phyloP scores from a whole-genome alignment of 1,284 basidiomycete species.

The Irpex lacteus region DNA sequence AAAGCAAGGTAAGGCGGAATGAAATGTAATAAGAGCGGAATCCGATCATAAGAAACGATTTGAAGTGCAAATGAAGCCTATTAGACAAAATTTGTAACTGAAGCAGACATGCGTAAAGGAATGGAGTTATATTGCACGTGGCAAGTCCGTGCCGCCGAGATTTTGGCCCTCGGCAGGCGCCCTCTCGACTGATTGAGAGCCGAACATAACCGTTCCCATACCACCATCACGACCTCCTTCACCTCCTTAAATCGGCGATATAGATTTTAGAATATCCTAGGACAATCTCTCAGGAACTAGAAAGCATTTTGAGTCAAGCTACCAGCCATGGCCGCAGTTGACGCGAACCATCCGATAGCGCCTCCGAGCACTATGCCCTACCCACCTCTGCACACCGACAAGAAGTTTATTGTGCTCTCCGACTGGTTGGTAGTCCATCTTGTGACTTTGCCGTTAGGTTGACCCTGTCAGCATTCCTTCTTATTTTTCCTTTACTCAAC shows the following conservation, averaged over 20 bases:
- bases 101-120: too few relatives aligned
- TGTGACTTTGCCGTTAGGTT: background rate
- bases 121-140: too few relatives aligned
- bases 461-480: background rate
- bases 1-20: too few relatives aligned
- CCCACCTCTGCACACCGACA: slow-evolving; percentile 75
- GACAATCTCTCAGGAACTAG: background rate
- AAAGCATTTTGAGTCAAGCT: background rate
- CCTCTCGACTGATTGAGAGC: too few relatives aligned
- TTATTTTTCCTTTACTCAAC: background rate
- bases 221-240: background rate
- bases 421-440: slow-evolving; percentile 66
- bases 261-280: background rate
- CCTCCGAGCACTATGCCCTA: slow-evolving; percentile 73
- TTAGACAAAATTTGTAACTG: too few relatives aligned
- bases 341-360: slow-evolving; percentile 10
- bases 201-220: background rate
- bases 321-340: slow-evolving; percentile 1
- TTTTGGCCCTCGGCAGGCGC: too few relatives aligned
- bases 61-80: too few relatives aligned
- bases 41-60: too few relatives aligned
- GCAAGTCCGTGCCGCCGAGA: too few relatives aligned
- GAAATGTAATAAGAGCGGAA: too few relatives aligned
- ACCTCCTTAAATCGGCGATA: background rate
- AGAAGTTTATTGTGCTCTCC: slow-evolving; percentile 83